Conservation (phyloP, 2,329 filamentous ascomycete species). For the Talaromyces albobiverticillius region DNA sequence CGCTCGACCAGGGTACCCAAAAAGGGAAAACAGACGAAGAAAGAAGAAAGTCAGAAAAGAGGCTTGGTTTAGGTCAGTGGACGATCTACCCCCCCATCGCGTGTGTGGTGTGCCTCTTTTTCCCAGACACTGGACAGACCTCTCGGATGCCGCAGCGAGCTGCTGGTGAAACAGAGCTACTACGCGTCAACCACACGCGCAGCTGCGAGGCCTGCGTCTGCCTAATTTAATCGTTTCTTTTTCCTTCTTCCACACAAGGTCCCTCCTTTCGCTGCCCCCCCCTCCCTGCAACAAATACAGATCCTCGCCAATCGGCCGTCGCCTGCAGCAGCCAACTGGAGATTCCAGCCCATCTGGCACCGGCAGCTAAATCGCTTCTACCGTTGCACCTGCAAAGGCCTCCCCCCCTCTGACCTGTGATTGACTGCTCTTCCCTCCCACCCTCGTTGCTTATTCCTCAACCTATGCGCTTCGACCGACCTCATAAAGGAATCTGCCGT, state of each 20-base stretch:
- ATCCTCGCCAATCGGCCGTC: conserved; percentile 9
- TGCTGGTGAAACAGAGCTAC: conserved; percentile 15
- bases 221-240: conserved; percentile 12
- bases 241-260: conserved; percentile 9
- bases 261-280: conserved; percentile 4
- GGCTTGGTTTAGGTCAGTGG: conserved; percentile 11
- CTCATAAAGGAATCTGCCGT: conserved; percentile 4
- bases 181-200: conserved; percentile 16
- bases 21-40: not conserved
- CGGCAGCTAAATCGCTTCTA: conserved; percentile 6
- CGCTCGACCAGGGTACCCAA: not conserved
- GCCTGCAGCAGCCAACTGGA: conserved; percentile 6
- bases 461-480: not conserved
- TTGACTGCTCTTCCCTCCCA: conserved; percentile 1
- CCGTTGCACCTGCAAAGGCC: conserved; percentile 12
- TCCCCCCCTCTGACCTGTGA: not conserved
- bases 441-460: not conserved
- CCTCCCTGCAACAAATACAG: not conserved
- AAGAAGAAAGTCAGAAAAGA: not conserved
- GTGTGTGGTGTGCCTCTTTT: not conserved
- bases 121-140: not conserved
- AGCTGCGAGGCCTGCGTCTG: conserved; percentile 6
- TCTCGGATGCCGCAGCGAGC: conserved; percentile 9
- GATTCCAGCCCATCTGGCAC: not conserved
- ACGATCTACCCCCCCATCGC: not conserved